Evolutionary conservation across 805 yeast genomes (phyloP), one percentile per base, ranked within the genome.

Genomic region (Candida endomychidarum): DNA sequence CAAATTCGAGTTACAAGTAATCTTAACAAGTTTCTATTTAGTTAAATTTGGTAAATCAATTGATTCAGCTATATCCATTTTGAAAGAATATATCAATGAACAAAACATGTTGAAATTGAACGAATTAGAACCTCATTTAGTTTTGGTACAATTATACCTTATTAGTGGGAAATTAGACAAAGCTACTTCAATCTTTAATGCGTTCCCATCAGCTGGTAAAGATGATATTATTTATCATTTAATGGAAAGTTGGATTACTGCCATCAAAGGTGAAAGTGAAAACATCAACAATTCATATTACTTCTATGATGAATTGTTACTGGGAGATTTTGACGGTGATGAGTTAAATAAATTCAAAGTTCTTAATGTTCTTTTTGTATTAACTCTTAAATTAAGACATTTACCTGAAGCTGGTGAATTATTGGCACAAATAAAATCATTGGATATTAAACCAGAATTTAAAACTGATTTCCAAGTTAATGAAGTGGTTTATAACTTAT

Each of bases 321-420:
- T 84, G 9, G 46, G 53, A 9, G 71, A 65, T 44, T 65, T 65
- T 33, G 68, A 65, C 29, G 65, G 63, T 34, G 63, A 60, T 31
- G 73, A 67, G 37, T 43, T 53, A 4, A 67, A 70, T 17, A 62
- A 61, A 46, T 59, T 55, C 48, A 60, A 55, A 41, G 45, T 64
- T 12, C 73, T 84, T 50, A 59, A 51, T 40, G 81, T 84, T 27
- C 77, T 88, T 54, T 74, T 88, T 31, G 83, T 81, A 8, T 72
- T 89, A 44, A 88, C 90, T 46, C 64, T 90, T 52, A 88, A 86
- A 65, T 75, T 88, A 58, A 78, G 81, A 37, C 85, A 90, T 54
- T 68, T 78, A 41, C 91, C 90, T 2, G 97, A 91, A 63, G 90
- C 96, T 8, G 75, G 76, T 43, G 86, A 86, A 46, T 68, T 81